Evolutionary conservation across 495 filamentous ascomycete species (phyloP), one percentile per base, ranked within the genome.

Genomic region (Hypoxylon fragiforme): DNA sequence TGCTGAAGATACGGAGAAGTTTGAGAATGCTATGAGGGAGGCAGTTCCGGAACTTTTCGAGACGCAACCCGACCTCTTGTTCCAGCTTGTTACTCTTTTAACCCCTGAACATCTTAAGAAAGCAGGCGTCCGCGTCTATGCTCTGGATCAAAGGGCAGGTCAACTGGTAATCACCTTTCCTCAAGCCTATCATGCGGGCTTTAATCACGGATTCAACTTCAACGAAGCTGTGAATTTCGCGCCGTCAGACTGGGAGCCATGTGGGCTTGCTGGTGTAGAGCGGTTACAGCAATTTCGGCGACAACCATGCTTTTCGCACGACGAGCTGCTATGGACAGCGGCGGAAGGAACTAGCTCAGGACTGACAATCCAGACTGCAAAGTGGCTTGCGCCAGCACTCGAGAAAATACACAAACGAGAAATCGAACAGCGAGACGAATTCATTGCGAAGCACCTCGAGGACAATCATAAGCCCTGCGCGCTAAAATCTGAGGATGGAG

Each of bases 161-260:
- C 91, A 99, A 68, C 90, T 97, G 57, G 94, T 97, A 49, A 84
- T 99, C 53, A 99, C 94, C 0, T 95, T 95, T 64, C 90, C 90
- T 2, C 88, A 95, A 62, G 90, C 90, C 3, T 95, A 95, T 58
- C 90, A 95, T 69, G 90, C 90, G 7, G 90, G 90, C 0, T 95
- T 95, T 73, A 99, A 95, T 64, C 95, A 88, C 67, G 94, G 87
- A 6, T 98, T 99, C 79, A 99, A 99, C 66, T 96, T 97, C 74
- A 99, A 99, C 53, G 94, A 99, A 67, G 94, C 94, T 1, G 94
- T 99, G 50, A 99, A 99, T 67, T 97, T 99, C 70, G 95, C 94
- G 2, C 94, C 94, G 8, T 75, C 74, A n/a, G 94, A 97, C 66
- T 99, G 94, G 94, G 94, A 97, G 65, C 92, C 90, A 0, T 94